A percentile compares a stretch with the other conserved stretches of the same genome.
Evolutionary conservation across 2,329 filamentous ascomycete genomes (phyloP).

Genomic region (Bipolaris cookei): DNA sequence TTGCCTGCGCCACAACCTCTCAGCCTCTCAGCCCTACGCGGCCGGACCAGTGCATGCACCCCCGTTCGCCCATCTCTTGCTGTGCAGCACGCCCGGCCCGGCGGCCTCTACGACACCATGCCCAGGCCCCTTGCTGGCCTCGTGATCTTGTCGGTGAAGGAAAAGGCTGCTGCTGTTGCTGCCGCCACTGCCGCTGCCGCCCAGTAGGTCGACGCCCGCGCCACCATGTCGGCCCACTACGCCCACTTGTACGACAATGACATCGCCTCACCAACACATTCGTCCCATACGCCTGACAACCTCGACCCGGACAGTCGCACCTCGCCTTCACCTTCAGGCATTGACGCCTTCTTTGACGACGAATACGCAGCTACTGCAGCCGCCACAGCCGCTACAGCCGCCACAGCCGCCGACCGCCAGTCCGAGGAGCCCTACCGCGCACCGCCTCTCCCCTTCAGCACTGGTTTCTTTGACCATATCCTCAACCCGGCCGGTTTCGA

Average conservation of each 20-base stretch:
- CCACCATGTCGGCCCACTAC: slow-evolving; percentile 29
- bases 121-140: not conserved
- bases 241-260: slow-evolving; percentile 7
- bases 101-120: slow-evolving; percentile 6
- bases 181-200: slow-evolving; percentile 1
- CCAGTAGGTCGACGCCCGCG: slow-evolving; percentile 5
- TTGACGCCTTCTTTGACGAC: slow-evolving; percentile 5
- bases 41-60: slow-evolving; percentile 1
- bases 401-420: slow-evolving; percentile 6
- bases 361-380: slow-evolving; percentile 2
- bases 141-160: slow-evolving; percentile 2
- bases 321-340: slow-evolving; percentile 4
- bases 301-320: slow-evolving; percentile 3
- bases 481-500: slow-evolving; percentile 34
- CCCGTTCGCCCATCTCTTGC: not conserved
- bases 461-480: slow-evolving; percentile 39
- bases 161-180: slow-evolving; percentile 1
- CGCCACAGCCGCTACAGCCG: not conserved
- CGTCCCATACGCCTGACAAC: slow-evolving; percentile 8
- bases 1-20: not conserved
- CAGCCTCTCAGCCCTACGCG: slow-evolving; percentile 14
- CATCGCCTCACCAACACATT: slow-evolving; percentile 9
- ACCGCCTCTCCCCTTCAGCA: slow-evolving; percentile 25
- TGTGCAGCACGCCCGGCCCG: slow-evolving; percentile 13
- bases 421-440: slow-evolving; percentile 22